Percentiles rank a stretch among this genome's conserved stretches.
Evolutionary conservation across 768 basidiomycete species (phyloP).

Genomic region (Tubosaeta sp.): DNA sequence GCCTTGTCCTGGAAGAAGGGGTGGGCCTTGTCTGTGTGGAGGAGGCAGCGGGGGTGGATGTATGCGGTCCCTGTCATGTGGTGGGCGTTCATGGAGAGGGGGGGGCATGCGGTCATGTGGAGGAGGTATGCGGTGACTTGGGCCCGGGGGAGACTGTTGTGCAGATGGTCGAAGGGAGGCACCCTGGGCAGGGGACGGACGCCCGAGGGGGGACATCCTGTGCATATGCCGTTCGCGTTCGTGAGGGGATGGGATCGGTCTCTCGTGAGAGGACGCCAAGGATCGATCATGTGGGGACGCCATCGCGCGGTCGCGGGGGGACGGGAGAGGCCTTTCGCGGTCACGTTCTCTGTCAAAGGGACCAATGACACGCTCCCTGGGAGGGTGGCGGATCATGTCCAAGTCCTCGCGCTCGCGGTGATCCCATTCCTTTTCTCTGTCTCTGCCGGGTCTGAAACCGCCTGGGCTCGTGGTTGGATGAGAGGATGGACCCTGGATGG

Average conservation of each 20-base stretch:
- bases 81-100: slow-evolving; percentile 20
- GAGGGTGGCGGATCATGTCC: slow-evolving; percentile 21
- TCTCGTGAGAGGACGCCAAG: slow-evolving; percentile 20
- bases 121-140: slow-evolving; percentile 20
- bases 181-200: slow-evolving; percentile 16
- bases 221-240: slow-evolving; percentile 25
- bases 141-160: slow-evolving; percentile 26
- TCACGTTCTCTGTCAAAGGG: slow-evolving; percentile 28
- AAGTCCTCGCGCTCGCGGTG: slow-evolving; percentile 25
- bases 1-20: slow-evolving; percentile 28
- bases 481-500: slow-evolving; percentile 12
- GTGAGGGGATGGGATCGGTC: slow-evolving; percentile 22
- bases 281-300: no score
- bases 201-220: slow-evolving; percentile 23
- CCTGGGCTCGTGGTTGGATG: slow-evolving; percentile 23
- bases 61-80: slow-evolving; percentile 24
- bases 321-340: slow-evolving; percentile 20
- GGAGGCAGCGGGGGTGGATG: slow-evolving; percentile 25
- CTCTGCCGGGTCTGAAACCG: slow-evolving; percentile 21
- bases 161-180: slow-evolving; percentile 12
- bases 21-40: slow-evolving; percentile 15
- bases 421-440: slow-evolving; percentile 27
- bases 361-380: slow-evolving; percentile 23
- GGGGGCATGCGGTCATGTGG: slow-evolving; percentile 26
- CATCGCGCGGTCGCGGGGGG: slow-evolving; percentile 22